Conservation (phyloP, 1,284 basidiomycete species). For the Ganoderma boninense region DNA sequence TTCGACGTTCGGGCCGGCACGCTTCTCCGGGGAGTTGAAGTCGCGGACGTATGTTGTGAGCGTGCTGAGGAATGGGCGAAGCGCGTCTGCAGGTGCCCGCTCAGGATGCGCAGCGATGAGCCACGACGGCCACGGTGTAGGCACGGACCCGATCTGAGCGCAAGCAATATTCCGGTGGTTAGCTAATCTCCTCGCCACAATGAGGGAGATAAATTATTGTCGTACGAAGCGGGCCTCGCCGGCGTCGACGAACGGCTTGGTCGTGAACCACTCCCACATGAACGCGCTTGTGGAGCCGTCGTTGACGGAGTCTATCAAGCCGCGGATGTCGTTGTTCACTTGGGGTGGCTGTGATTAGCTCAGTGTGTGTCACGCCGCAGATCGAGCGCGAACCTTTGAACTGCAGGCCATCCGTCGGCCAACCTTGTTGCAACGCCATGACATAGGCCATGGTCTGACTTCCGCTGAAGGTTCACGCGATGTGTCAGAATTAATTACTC, state of each 20-base stretch:
- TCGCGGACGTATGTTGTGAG: conserved; percentile 71
- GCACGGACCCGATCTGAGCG: conserved; percentile 81
- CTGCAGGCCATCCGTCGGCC: conserved; percentile 74
- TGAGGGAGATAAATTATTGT: not conserved
- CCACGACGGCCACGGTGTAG: conserved; percentile 98
- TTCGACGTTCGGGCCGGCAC: conserved; percentile 69
- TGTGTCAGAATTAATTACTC: not conserved
- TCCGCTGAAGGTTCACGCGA: conserved; percentile 56
- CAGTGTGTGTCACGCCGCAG: not conserved
- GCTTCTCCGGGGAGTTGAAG: conserved; percentile 73
- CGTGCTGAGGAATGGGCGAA: conserved; percentile 69
- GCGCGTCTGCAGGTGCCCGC: conserved; percentile 58
- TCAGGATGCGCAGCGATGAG: conserved; percentile 83
- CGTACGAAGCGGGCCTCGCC: conserved; percentile 86
- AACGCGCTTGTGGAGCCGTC: conserved; percentile 83
- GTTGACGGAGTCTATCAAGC: conserved; percentile 92
- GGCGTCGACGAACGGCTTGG: conserved; percentile 89
- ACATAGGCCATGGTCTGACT: conserved; percentile 96
- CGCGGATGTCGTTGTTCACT: conserved; percentile 92
- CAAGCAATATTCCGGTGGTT: not conserved
- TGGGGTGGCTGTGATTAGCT: conserved; percentile 5
- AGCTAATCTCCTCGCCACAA: not conserved
- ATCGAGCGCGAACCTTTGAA: conserved; percentile 65
- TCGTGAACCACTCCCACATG: conserved; percentile 99
- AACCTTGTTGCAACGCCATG: conserved; percentile 89